These are phyloP conservation scores for Cytospora mali DNA, from an alignment of 2,329 filamentous ascomycete genomes.

Conservation along the genomic window DNA sequence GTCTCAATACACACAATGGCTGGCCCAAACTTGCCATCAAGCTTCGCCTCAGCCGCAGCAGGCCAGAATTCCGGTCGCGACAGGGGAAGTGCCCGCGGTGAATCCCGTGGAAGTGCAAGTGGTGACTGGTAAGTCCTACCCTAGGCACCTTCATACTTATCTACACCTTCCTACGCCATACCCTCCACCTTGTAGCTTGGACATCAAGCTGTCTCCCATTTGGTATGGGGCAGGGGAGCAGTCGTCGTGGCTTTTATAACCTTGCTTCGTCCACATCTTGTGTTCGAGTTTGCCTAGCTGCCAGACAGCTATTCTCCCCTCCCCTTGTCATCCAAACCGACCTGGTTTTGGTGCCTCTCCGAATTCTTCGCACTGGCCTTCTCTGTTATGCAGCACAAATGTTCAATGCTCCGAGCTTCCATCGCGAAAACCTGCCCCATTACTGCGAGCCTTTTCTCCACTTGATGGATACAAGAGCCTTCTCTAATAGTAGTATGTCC, in stretches of 20 bases:
- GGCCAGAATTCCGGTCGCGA: slow-evolving; percentile 69
- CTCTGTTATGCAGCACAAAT: neutral
- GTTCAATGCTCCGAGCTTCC: neutral
- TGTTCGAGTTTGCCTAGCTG: neutral
- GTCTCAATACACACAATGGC: slow-evolving; percentile 51
- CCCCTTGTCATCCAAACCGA: neutral
- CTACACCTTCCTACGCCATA: slow-evolving; percentile 19
- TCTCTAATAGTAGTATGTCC: slow-evolving; percentile 2
- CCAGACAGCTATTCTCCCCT: neutral
- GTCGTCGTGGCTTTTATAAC: neutral
- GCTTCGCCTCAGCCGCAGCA: slow-evolving; percentile 81
- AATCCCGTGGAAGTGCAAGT: slow-evolving; percentile 57
- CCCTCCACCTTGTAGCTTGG: neutral
- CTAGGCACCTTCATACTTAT: slow-evolving; percentile 7
- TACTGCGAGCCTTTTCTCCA: slow-evolving; percentile 17
- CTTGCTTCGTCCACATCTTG: neutral
- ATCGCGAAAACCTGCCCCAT: neutral
- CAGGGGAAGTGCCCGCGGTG: slow-evolving; percentile 60
- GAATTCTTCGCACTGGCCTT: neutral
- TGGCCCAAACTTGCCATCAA: slow-evolving; percentile 72
- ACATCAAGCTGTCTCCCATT: neutral
- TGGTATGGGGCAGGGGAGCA: neutral
- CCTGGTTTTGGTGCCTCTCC: neutral
- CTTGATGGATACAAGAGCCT: slow-evolving; percentile 10
- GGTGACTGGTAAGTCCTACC: slow-evolving; percentile 70